Percentiles rank a stretch among this genome's conserved stretches.
Conservation (phyloP, 2,329 filamentous ascomycete genomes). For the Colletotrichum horii region DNA sequence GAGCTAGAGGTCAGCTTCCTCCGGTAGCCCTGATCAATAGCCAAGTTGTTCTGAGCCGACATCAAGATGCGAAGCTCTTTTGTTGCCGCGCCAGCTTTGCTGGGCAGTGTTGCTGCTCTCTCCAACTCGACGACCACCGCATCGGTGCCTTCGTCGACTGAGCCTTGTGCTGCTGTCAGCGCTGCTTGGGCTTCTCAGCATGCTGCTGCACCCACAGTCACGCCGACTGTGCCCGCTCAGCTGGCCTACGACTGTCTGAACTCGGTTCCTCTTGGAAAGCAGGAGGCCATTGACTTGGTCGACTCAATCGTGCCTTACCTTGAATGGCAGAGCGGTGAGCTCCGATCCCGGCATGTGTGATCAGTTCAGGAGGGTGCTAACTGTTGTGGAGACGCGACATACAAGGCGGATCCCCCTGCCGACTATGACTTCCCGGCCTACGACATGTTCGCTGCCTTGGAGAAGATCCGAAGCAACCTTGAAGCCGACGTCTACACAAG, state of each 20-base stretch:
- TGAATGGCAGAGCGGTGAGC: slow-evolving; percentile 43
- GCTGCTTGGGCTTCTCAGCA: slow-evolving; percentile 9
- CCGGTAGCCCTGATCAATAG: not conserved
- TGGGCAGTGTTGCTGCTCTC: not conserved
- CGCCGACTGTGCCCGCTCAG: slow-evolving; percentile 33
- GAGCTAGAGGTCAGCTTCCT: not conserved
- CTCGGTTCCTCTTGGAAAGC: slow-evolving; percentile 44
- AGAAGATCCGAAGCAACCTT: slow-evolving; percentile 34
- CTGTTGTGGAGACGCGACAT: slow-evolving; percentile 37
- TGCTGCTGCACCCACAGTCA: not conserved
- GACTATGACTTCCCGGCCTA: slow-evolving; percentile 51
- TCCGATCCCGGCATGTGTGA: not conserved
- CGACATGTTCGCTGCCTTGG: slow-evolving; percentile 41
- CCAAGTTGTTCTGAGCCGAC: not conserved
- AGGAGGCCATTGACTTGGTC: slow-evolving; percentile 41
- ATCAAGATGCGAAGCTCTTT: slow-evolving; percentile 4
- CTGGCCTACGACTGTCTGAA: slow-evolving; percentile 45
- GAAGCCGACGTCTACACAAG: slow-evolving; percentile 37
- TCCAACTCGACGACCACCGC: not conserved
- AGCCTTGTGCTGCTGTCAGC: slow-evolving; percentile 5
- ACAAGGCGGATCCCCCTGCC: slow-evolving; percentile 55
- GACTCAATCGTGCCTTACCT: slow-evolving; percentile 44
- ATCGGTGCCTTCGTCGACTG: not conserved
- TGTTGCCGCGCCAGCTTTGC: not conserved
- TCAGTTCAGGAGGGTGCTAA: not conserved